These are phyloP conservation scores for Amanita pallidorosea DNA, from an alignment of 768 basidiomycete species.

Conservation along the genomic window DNA sequence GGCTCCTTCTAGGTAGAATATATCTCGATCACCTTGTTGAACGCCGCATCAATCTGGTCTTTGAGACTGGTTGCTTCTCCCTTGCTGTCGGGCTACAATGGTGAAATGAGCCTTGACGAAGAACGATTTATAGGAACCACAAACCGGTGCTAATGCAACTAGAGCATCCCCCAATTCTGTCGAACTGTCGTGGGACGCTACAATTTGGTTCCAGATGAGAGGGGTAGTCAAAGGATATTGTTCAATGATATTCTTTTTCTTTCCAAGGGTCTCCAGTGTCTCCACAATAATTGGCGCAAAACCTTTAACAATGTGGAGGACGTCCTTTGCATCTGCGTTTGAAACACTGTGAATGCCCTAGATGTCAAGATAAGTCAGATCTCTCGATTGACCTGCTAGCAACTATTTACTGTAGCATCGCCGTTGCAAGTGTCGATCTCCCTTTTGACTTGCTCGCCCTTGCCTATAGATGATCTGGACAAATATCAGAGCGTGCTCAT, in stretches of 20 bases:
- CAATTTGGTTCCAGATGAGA: not conserved
- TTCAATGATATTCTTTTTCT: not conserved
- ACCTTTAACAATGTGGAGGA: not conserved
- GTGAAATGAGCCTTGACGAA: not conserved
- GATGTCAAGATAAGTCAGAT: not conserved
- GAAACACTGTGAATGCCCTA: not conserved
- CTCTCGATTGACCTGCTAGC: not conserved
- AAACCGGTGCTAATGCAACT: not conserved
- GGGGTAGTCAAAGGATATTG: not conserved
- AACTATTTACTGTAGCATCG: not conserved
- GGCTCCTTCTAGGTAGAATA: not conserved
- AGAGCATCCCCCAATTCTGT: not conserved
- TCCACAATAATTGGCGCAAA: not conserved
- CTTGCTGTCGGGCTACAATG: not conserved
- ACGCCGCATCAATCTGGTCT: not conserved
- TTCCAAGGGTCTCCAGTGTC: no score
- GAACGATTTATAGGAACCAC: not conserved
- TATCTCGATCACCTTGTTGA: not conserved
- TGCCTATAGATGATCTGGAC: not conserved
- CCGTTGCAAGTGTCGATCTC: not conserved
- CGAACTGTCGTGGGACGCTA: not conserved
- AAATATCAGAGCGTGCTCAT: not conserved
- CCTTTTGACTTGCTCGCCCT: not conserved
- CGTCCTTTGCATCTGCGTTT: not conserved
- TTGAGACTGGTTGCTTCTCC: not conserved